Evolutionary conservation across 2,329 filamentous ascomycete genomes (phyloP).

Genomic region (Fusarium proliferatum): DNA sequence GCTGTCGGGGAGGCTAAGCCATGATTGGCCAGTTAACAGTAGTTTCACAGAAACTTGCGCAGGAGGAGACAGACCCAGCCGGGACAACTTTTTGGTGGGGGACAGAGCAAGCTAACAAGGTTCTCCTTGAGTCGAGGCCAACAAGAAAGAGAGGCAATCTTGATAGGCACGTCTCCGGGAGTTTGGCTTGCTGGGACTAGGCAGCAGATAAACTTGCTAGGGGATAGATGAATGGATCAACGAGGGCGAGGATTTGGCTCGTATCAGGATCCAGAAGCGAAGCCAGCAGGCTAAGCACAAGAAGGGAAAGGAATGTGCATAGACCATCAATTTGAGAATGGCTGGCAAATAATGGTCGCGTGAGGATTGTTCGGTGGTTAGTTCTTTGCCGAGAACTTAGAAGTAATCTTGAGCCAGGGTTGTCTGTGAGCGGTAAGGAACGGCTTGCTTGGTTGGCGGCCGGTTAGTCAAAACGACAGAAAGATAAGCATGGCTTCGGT

Average conservation of each 20-base stretch:
- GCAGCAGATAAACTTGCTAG: conserved; percentile 24
- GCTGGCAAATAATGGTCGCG: conserved; percentile 25
- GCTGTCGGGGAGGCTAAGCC: conserved; percentile 43
- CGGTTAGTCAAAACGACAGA: conserved; percentile 10
- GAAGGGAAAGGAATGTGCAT: conserved; percentile 23
- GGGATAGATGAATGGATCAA: conserved; percentile 35
- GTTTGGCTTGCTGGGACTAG: conserved; percentile 5
- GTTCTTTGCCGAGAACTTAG: conserved; percentile 13
- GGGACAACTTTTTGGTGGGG: conserved; percentile 22
- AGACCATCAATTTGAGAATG: conserved; percentile 16
- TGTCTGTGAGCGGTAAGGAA: conserved; percentile 24
- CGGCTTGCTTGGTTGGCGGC: conserved; percentile 9
- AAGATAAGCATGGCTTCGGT: conserved; percentile 39
- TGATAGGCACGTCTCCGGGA: conserved; percentile 18
- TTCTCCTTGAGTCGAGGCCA: conserved; percentile 25
- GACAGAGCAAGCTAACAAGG: conserved; percentile 26
- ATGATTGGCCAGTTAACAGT: conserved; percentile 42
- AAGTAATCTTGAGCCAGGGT: conserved; percentile 9
- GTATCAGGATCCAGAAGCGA: conserved; percentile 25
- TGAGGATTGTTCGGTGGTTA: conserved; percentile 20
- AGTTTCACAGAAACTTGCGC: conserved; percentile 23
- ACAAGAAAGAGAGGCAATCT: not conserved
- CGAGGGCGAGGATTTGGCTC: not conserved
- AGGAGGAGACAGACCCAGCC: not conserved
- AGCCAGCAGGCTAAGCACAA: conserved; percentile 15